Percentiles rank a stretch among this genome's conserved stretches.
Conservation (phyloP, 768 basidiomycete genomes). For the Grammothele lineata region DNA sequence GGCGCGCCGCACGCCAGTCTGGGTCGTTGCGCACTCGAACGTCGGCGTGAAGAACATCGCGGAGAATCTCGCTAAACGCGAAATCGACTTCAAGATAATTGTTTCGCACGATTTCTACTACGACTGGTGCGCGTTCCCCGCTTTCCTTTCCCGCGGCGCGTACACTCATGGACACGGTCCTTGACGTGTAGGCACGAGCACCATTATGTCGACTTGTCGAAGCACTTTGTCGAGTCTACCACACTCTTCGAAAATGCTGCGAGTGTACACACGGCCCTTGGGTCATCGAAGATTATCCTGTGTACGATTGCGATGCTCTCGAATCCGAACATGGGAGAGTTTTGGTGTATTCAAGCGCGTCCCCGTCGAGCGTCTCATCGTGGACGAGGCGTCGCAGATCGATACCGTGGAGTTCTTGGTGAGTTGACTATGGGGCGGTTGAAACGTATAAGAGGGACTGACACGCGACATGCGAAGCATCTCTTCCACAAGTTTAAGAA, state of each 20-base stretch:
- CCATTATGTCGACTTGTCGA: slow-evolving; percentile 36
- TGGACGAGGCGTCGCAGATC: slow-evolving; percentile 48
- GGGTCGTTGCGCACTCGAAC: slow-evolving; percentile 80
- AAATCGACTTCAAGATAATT: slow-evolving; percentile 59
- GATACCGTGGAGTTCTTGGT: slow-evolving; percentile 24
- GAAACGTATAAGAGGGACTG: background rate
- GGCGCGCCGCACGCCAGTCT: slow-evolving; percentile 30
- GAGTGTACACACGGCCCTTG: slow-evolving; percentile 22
- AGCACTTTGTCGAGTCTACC: slow-evolving; percentile 36
- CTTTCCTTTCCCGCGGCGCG: too few species aligned
- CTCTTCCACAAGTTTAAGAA: slow-evolving; percentile 30
- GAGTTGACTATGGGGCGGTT: too few species aligned
- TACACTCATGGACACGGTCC: too few species aligned
- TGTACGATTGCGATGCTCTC: slow-evolving; percentile 49
- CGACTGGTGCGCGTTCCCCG: slow-evolving; percentile 22
- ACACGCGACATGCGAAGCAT: slow-evolving; percentile 10
- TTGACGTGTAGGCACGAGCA: slow-evolving; percentile 52
- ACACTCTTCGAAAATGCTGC: slow-evolving; percentile 20
- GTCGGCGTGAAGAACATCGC: slow-evolving; percentile 86
- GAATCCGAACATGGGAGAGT: slow-evolving; percentile 11
- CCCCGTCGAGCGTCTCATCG: slow-evolving; percentile 35
- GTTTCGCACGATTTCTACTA: slow-evolving; percentile 27
- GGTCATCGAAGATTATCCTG: slow-evolving; percentile 33
- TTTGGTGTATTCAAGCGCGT: slow-evolving; percentile 19
- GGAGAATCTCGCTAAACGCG: slow-evolving; percentile 45